Evolutionary conservation across 2,329 filamentous ascomycete genomes (phyloP).

Genomic region (Venturiaceae sp.): DNA sequence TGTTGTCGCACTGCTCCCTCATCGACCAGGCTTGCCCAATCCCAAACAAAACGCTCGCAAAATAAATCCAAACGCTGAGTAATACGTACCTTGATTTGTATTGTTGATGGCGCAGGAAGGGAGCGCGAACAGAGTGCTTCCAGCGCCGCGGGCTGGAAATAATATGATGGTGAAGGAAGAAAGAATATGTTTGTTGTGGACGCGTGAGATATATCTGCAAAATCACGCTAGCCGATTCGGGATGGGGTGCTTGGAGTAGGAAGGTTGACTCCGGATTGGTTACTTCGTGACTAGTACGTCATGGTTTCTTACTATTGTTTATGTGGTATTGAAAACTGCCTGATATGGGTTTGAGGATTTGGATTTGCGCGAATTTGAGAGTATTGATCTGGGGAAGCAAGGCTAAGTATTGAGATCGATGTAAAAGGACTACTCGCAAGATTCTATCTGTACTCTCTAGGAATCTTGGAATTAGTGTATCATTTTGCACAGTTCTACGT

Average conservation of each 20-base stretch:
- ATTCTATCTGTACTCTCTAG: too few relatives aligned
- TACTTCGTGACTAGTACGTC: neutral
- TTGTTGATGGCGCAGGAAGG: neutral
- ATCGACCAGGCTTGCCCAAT: too few relatives aligned
- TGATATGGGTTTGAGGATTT: too few relatives aligned
- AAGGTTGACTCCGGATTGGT: neutral
- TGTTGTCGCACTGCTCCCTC: too few relatives aligned
- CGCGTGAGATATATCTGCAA: neutral
- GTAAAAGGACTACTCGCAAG: too few relatives aligned
- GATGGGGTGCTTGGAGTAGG: neutral
- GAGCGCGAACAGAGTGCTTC: neutral
- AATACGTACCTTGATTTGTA: neutral
- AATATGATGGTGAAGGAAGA: neutral
- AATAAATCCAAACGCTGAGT: neutral
- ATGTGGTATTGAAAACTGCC: neutral
- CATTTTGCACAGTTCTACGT: too few relatives aligned
- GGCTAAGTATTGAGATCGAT: too few relatives aligned
- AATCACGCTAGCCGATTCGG: neutral
- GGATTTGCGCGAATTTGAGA: too few relatives aligned
- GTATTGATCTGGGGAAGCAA: too few relatives aligned
- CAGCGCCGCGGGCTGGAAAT: neutral
- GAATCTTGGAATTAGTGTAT: too few relatives aligned
- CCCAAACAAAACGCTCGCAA: too few relatives aligned
- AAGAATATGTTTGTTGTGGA: neutral
- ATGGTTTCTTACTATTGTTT: neutral